Conservation (phyloP, 169 alveolate genomes). For the Eimeria acervulina region DNA sequence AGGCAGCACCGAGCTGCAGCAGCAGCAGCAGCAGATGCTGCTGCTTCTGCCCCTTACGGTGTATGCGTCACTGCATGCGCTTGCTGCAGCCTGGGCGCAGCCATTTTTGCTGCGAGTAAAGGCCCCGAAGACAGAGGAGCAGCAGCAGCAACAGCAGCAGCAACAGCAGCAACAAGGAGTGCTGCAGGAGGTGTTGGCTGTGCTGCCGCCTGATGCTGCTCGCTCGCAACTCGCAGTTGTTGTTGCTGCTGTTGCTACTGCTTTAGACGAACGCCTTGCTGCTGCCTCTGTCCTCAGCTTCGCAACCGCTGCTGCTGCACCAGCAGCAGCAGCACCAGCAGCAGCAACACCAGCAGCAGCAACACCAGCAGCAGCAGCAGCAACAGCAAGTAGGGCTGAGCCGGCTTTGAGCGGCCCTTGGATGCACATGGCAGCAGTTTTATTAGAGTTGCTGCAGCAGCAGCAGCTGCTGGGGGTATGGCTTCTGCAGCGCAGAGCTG, state of each 20-base stretch:
- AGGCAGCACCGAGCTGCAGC: background rate
- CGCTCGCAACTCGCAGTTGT: background rate
- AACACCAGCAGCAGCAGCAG: slow-evolving; percentile 8
- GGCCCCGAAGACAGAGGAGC: background rate
- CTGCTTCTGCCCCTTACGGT: background rate
- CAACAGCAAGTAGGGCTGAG: background rate
- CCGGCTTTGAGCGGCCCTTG: background rate
- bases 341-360: background rate
- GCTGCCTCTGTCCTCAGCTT: background rate
- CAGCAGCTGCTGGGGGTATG: no score
- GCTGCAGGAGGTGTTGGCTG: background rate
- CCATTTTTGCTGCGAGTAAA: background rate
- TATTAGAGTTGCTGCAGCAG: background rate
- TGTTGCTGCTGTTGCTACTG: slow-evolving; percentile 59
- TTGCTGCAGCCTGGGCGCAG: background rate
- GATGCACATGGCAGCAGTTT: background rate
- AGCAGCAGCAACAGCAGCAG: slow-evolving; percentile 10
- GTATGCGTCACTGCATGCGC: background rate
- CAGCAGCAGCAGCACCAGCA: slow-evolving; percentile 19
- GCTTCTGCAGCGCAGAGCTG: no score
- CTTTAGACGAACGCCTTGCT: background rate
- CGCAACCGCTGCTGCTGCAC: background rate
- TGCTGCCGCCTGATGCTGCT: background rate
- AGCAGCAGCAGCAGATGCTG: slow-evolving; percentile 19
- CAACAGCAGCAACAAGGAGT: no score